Evolutionary conservation across 768 basidiomycete species (phyloP), one percentile per base, ranked within the genome.

Genomic region (Lanmaoa rubissima): DNA sequence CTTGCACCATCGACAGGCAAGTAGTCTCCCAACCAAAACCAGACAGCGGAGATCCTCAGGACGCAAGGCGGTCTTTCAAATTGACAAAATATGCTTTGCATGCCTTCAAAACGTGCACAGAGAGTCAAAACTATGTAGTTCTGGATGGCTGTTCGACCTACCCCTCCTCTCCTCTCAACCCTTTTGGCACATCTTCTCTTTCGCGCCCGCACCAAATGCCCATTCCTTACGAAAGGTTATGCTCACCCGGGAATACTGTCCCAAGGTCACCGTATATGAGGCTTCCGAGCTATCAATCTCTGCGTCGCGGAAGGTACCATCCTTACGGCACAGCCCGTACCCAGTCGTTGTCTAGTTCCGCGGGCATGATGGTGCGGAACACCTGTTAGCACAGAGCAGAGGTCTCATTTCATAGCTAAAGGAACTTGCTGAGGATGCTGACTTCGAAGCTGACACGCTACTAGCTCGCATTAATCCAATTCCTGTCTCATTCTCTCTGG

Each of bases 41-140:
- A 65, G 65, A 58, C 48, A 53, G 66, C 63, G 65, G 63, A 65
- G 64, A 69, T 65, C 62, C 32, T 41, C 21, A 24, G 21, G 58
- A 57, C 53, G 57, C 45, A 62, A 64, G 56, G 67, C 65, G 65
- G 67, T 41, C 62, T 69, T 69, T 57, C 46, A 60, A 68, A 53
- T 47, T 42, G 45, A 47, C 48, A 45, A 35, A 48, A 48, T 56
- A 59, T 28, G 36, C 41, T 38, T 47, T 61, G 63, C 68, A 61
- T 68, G 66, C 67, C 59, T 63, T 54, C 48, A 49, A 66, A 67
- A 61, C 68, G 62, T 68, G 65, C 59, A 64, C 21, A 51, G 42
- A 53, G 47, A 35, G 41, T 58, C 50, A 66, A 66, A 63, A 60
- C 26, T 35, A 24, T 24, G 21, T 24, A 8, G 45, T 32, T 32